Base-by-base conservation (phyloP, 768 basidiomycete genomes). In the Amanita molliuscula region DNA sequence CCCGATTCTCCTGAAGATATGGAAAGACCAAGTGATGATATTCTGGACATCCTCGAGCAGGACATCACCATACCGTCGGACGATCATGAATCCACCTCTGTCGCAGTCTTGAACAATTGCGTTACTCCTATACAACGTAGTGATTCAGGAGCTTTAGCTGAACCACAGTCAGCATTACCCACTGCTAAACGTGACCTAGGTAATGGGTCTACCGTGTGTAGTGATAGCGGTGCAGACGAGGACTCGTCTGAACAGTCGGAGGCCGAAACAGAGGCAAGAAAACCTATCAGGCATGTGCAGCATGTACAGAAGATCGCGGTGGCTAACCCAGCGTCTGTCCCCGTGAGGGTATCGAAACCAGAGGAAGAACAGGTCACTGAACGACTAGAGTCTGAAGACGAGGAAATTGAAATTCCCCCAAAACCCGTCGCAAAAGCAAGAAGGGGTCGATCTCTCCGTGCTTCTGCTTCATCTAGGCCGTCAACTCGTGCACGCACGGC, bases 51-150 rank as follows among this genome's bases (percentile, higher is more conserved):
- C 25, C 46, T 47, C 20, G 46, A 47, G 35, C 46, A 37, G 16
- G 46, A 47, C 23, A 47, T 47, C 23, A 16, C 25, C 23, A 47
- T 47, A 47, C 36, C 48, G 18, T 40, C 38, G 3, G 48, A 50
- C 8, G 29, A 15, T 18, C n/a, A 20, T 3, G 47, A 48, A 26
- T 23, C 37, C 9, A 8, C 18, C 8, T 16, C 29, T n/a, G 1
- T n/a, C 20, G 4, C 8, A 11, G 21, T 9, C n/a, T 21, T n/a
- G 13, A 31, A 13, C 13, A 31, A 11, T 13, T 5, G 31, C 31
- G 31, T 31, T 13, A 13, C 31, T 31, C 31, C 13, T 31, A 4
- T 13, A 13, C 31, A 31, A 31, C 31, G 13, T 28, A 50, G 41
- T 7, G 23, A 28, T 41, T 41, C 28, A 5, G 42, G n/a, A 5